Evolutionary conservation across 768 basidiomycete genomes (phyloP), one percentile per base, ranked within the genome.

Genomic region (Rhodotorula graminis): DNA sequence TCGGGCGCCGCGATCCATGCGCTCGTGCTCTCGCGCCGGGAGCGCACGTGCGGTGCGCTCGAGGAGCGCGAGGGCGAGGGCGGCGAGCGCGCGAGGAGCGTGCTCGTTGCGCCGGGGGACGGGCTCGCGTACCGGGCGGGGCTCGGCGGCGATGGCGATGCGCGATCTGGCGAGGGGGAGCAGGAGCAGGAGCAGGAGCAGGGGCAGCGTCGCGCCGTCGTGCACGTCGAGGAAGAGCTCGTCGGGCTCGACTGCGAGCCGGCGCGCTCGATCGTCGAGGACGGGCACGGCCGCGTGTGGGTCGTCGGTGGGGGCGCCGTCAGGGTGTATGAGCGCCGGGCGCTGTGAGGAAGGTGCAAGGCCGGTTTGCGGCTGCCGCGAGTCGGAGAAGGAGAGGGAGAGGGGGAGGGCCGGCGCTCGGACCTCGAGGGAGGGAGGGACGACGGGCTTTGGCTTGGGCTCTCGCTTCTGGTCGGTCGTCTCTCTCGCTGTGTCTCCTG

Each of bases 171-270:
- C 37, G 37, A 9, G 37, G 5, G 37, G 37, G 37, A 37, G 37
- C 37, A 5, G 37, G 37, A 37, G 37, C 37, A 14, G 49, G 50
- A 52, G 11, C 23, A 25, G 49, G 29, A 3, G 8, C 53, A 57
- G 40, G 33, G 6, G 19, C 37, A 40, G 19, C 42, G 42, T n/a
- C n/a, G n/a, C 47, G 47, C 5, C 47, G 18, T 10, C 19, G 66
- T 69, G 0, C 16, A 19, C 19, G 70, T 73, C 10, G 55, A 40
- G n/a, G 61, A 65, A 31, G 74, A 75, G 64, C 68, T 63, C 42
- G 70, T 70, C 14, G 74, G 74, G 27, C 44, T 64, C 23, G 65
- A 74, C 18, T 65, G 66, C 27, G 74, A 71, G 27, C 52, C 61
- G 2, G 53, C 49, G n/a, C 37, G 53, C 15, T 63, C 52, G 46